A percentile compares a stretch with the other conserved stretches of the same genome.
Conservation (phyloP, 495 filamentous ascomycete species). For the Trichoderma parareesei region DNA sequence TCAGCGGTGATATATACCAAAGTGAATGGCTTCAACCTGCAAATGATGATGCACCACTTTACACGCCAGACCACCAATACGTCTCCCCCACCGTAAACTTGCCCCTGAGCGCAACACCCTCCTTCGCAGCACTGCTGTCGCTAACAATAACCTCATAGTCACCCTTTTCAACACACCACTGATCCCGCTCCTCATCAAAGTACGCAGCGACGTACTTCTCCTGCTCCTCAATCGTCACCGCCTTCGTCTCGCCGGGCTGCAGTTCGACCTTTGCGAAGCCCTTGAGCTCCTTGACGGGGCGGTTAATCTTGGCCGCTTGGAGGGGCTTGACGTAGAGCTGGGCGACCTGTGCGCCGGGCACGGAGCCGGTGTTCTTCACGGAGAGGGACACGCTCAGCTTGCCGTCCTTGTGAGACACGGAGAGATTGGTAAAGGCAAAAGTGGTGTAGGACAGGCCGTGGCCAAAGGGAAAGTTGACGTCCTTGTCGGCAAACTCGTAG, state of each 20-base stretch:
- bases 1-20: background rate
- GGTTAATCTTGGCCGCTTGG: constrained; percentile 41
- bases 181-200: constrained; percentile 59
- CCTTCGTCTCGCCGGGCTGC: constrained; percentile 52
- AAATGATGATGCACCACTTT: background rate
- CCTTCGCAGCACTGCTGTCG: constrained; percentile 38
- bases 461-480: constrained; percentile 63
- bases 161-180: constrained; percentile 62
- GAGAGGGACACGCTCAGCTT: constrained; percentile 37
- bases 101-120: constrained; percentile 32
- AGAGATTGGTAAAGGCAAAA: constrained; percentile 50
- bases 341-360: constrained; percentile 61
- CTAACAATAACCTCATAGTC: constrained; percentile 50
- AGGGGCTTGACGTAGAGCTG: constrained; percentile 49
- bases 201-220: constrained; percentile 55
- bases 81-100: constrained; percentile 48
- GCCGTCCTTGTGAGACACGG: constrained; percentile 25
- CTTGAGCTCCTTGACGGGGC: constrained; percentile 62
- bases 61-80: constrained; percentile 48
- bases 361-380: constrained; percentile 47
- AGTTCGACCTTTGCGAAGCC: constrained; percentile 65
- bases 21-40: constrained; percentile 18
- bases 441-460: constrained; percentile 67
- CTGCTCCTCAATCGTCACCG: constrained; percentile 49
- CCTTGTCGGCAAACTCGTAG: constrained; percentile 58